Base-by-base conservation (phyloP, 257 asterid genomes). In the Nicotiana tabacum region DNA sequence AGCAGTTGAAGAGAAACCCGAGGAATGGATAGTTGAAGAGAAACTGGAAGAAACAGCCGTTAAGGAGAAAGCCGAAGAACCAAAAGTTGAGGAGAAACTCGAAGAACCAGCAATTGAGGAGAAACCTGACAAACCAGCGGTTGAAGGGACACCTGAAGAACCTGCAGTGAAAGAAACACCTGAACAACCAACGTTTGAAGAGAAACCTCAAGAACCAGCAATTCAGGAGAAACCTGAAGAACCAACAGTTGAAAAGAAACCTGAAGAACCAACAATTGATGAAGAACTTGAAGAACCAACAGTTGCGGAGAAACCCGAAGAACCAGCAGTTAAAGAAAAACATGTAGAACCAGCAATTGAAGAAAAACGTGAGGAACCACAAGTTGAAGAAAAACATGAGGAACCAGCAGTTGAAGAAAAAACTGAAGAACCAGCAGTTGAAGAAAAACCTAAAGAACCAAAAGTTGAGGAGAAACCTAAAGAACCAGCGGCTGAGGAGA, bases 11-110 rank as follows among this genome's bases (percentile, higher is more conserved):
- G 78, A 21, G 58, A 70, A 70, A 70, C n/a, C 6, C 58, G 12
- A 70, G 58, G 58, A 70, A 46, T 43, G 11, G n/a, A n/a, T 56
- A n/a, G 78, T 70, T 70, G 78, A 70, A n/a, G 60, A 70, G 78
- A 39, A 43, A 70, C 33, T 33, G n/a, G 78, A 70, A 12, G 58
- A 70, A 70, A 32, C 24, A 43, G 37, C 35, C 33, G 21, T 70
- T 17, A 11, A 68, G 30, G 77, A 68, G 55, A 68, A 68, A 67
- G 29, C 24, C 3, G 76, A 67, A 67, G 76, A 33, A 33, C 16
- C 29, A 32, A 4, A 17, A 35, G 9, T 67, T 67, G 77, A 69
- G 32, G 77, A 68, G n/a, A 70, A 70, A 70, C 58, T 5, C 35
- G 3, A 70, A 11, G 58, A 70, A 70, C 6, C 58, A n/a, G 35